Evolutionary conservation across 192 early-diverging fungal species (phyloP).

Genomic region (Linnemannia elongata): DNA sequence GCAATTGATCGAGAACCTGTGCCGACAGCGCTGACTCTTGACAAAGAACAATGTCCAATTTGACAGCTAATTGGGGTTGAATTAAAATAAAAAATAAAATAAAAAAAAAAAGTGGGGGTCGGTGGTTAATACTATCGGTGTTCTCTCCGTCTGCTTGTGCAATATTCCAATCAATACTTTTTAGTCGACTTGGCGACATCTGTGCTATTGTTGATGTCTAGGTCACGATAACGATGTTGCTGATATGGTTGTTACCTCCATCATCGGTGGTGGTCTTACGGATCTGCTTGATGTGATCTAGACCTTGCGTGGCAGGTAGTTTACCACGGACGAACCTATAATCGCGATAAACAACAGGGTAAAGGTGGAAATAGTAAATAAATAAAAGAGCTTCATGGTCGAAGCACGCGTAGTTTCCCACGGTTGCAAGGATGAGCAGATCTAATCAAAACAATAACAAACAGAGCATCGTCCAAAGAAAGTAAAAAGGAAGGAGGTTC

Average conservation of each 20-base stretch:
- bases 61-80: slow-evolving; percentile 9
- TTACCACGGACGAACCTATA: slow-evolving; percentile 63
- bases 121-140: neutral
- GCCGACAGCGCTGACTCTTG: slow-evolving; percentile 31
- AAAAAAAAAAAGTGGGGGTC: neutral
- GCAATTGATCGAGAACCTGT: slow-evolving; percentile 28
- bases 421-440: no score
- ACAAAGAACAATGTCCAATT: slow-evolving; percentile 57
- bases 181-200: neutral
- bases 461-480: no score
- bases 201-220: neutral
- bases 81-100: no score
- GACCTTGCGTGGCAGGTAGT: slow-evolving; percentile 49
- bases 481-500: no score
- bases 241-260: slow-evolving; percentile 11
- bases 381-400: neutral
- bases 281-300: slow-evolving; percentile 65
- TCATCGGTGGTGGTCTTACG: slow-evolving; percentile 28
- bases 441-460: no score
- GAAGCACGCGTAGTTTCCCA: neutral
- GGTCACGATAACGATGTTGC: neutral
- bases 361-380: neutral
- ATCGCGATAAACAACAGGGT: neutral
- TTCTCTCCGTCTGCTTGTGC: neutral
- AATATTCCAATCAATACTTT: neutral